Evolutionary conservation across 352 stramenopile species (phyloP).

Genomic region (Aphanomyces astaci): DNA sequence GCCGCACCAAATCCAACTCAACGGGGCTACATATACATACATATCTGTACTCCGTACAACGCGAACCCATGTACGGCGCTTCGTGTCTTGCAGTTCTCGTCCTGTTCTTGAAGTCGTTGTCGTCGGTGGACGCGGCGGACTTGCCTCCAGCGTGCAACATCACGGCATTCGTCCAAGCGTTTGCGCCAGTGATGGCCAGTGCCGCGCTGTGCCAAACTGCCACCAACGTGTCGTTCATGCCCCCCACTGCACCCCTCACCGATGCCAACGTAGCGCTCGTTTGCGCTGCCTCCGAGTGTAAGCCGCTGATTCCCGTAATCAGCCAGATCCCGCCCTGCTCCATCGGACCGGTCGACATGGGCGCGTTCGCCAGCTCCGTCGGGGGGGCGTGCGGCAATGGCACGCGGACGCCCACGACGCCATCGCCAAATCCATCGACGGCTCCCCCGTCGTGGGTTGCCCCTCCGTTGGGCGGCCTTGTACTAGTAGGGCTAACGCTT

Average conservation of each 20-base stretch:
- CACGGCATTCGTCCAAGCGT: constrained; percentile 11
- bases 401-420: neutral
- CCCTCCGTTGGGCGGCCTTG: too few species aligned
- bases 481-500: too few species aligned
- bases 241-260: constrained; percentile 24
- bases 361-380: constrained; percentile 9
- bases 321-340: constrained; percentile 5
- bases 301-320: constrained; percentile 11
- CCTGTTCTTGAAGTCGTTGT: neutral
- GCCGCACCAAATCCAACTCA: too few species aligned
- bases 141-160: constrained; percentile 15
- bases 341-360: constrained; percentile 1
- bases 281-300: constrained; percentile 18
- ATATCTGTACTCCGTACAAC: too few species aligned
- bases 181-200: constrained; percentile 19
- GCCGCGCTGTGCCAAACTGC: constrained; percentile 24
- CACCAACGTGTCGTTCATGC: constrained; percentile 26
- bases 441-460: too few species aligned
- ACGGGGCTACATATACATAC: too few species aligned
- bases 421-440: neutral
- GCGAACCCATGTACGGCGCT: too few species aligned
- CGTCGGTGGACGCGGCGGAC: neutral
- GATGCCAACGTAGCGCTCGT: constrained; percentile 22
- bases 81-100: too few species aligned
- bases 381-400: neutral